These are phyloP conservation scores for Myxozyma neglecta DNA, from an alignment of 805 yeast species.

Conservation along the genomic window DNA sequence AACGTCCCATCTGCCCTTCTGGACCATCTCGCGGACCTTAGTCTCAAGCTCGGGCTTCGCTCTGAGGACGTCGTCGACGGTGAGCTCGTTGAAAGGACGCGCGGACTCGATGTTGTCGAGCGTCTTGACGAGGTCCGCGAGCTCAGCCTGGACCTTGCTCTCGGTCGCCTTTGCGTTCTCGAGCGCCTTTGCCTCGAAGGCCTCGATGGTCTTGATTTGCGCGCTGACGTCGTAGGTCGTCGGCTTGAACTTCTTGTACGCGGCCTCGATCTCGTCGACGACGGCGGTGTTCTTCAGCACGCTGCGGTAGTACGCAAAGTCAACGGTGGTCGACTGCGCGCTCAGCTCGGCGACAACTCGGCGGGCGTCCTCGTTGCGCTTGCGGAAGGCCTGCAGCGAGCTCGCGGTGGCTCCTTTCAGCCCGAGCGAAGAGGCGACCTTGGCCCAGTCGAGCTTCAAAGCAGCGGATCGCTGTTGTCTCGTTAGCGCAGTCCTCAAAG, in stretches of 20 bases:
- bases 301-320: slow-evolving; percentile 76
- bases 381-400: slow-evolving; percentile 87
- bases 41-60: slow-evolving; percentile 98
- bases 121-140: slow-evolving; percentile 81
- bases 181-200: slow-evolving; percentile 91
- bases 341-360: slow-evolving; percentile 70
- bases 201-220: slow-evolving; percentile 87
- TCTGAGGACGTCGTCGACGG: slow-evolving; percentile 89
- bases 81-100: slow-evolving; percentile 95
- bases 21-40: slow-evolving; percentile 91
- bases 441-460: slow-evolving; percentile 92
- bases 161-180: slow-evolving; percentile 95
- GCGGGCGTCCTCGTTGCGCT: slow-evolving; percentile 98
- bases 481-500: neutral
- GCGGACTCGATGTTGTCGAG: slow-evolving; percentile 92
- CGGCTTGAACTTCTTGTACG: slow-evolving; percentile 75
- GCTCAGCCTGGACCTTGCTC: slow-evolving; percentile 80
- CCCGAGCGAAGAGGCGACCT: slow-evolving; percentile 82
- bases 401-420: slow-evolving; percentile 90
- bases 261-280: slow-evolving; percentile 76
- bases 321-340: slow-evolving; percentile 73
- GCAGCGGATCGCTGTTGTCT: slow-evolving; percentile 42
- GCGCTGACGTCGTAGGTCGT: slow-evolving; percentile 81
- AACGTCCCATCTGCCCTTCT: slow-evolving; percentile 95
- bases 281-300: slow-evolving; percentile 78